Base-by-base conservation (phyloP, 106 monocot genomes). In the Dioscorea zingiberensis region DNA sequence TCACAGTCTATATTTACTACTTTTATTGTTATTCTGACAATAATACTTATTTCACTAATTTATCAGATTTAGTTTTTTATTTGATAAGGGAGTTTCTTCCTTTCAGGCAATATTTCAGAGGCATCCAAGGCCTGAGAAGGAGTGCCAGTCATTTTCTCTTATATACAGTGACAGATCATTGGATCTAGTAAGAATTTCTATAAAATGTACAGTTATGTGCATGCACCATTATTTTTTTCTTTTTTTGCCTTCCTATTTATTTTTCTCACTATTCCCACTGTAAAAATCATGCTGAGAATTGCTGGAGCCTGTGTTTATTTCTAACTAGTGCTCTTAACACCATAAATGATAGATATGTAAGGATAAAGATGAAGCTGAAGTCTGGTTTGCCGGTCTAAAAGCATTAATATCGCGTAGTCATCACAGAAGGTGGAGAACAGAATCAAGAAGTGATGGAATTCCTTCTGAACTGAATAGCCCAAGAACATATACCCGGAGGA, bases 321-420 rank as follows among this genome's bases (percentile, higher is more conserved):
- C 4, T 38, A 38, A 38, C 38, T 10, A 38, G 6, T 38, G 1
- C 10, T 38, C 38, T 38, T 38, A 38, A 38, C 10, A 38, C 4
- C 38, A 6, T 38, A 38, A 38, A 38, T 70, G 28, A 48, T 71
- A 94, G 94, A 94, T 94, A 54, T 94, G 94, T 71, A 94, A 94
- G 71, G 94, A 94, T 74, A 94, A 94, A 83, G 94, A 94, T 81
- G 94, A 94, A 78, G 94, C 94, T 53, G 94, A 94, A 81, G 87
- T 91, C 27, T 94, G 94, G 94, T 94, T 94, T 85, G 94, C 91
- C 72, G 94, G 94, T 72, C 64, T 94, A 32, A 94, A 85, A 80
- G 91, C 94, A 74, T 65, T 94, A 69, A 94, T 94, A 61, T 85
- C 94, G n/a, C 87, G 83, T 32, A 83, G 73, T 55, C 84, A 82